Percentiles rank a stretch among this genome's conserved stretches.
phyloP scores from a whole-genome alignment of 2,329 filamentous ascomycete genomes.

The Daldinia sp. region DNA sequence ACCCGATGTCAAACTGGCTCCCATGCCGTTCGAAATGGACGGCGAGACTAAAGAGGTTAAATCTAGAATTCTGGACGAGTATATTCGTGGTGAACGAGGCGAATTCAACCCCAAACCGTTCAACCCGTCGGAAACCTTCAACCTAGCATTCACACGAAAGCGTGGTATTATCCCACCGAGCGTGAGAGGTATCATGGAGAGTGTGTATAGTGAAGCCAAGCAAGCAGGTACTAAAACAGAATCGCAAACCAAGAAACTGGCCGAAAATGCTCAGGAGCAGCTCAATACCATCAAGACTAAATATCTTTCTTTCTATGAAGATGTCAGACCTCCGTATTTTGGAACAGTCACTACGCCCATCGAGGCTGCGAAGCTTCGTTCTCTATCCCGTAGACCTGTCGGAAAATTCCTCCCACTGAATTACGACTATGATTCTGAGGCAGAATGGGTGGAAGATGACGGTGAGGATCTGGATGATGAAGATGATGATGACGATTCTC shows the following conservation, averaged over 20 bases:
- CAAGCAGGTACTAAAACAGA: conserved; percentile 49
- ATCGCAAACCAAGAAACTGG: conserved; percentile 50
- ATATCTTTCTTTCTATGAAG: conserved; percentile 67
- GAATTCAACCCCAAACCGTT: conserved; percentile 55
- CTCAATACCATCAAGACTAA: conserved; percentile 66
- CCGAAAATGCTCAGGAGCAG: conserved; percentile 48
- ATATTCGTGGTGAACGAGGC: conserved; percentile 57
- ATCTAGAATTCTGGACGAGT: conserved; percentile 61
- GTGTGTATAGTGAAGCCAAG: conserved; percentile 55
- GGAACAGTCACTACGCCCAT: conserved; percentile 74
- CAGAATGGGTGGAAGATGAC: conserved; percentile 81
- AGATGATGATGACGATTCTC: conserved; percentile 73
- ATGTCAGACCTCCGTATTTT: conserved; percentile 74
- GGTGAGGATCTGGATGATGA: conserved; percentile 64
- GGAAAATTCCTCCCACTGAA: conserved; percentile 68
- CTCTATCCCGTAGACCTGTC: conserved; percentile 63
- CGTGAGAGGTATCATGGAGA: conserved; percentile 69
- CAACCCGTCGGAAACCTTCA: conserved; percentile 56
- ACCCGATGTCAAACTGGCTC: conserved; percentile 75
- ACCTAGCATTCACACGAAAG: conserved; percentile 50
- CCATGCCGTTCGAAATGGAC: conserved; percentile 65
- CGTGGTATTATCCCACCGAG: conserved; percentile 60
- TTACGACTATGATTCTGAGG: conserved; percentile 88
- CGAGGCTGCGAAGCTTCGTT: conserved; percentile 57
- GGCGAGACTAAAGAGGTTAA: conserved; percentile 62